These are phyloP conservation scores for Senna siamea DNA, from an alignment of 306 rosid genomes.

Conservation along the genomic window DNA sequence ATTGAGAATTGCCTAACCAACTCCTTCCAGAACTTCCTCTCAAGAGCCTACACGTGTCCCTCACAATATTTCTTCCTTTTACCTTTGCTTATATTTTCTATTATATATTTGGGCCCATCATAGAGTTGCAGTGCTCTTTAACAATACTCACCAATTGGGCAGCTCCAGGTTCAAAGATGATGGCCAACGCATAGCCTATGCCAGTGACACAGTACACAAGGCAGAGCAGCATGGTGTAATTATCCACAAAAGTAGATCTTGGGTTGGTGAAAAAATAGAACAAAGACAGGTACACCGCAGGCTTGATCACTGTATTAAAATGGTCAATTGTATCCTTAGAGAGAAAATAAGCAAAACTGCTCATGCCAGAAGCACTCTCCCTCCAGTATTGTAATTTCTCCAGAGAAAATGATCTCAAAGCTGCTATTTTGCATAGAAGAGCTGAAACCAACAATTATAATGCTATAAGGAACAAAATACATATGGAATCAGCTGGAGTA, in stretches of 20 bases:
- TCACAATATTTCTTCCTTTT: no score
- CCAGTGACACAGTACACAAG: constrained; percentile 98
- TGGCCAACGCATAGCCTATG: constrained; percentile 84
- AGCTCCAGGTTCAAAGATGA: constrained; percentile 83
- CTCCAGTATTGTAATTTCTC: constrained; percentile 89
- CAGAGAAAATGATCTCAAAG: constrained; percentile 86
- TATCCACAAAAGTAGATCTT: constrained; percentile 77
- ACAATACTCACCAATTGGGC: constrained; percentile 83
- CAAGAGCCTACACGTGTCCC: no score
- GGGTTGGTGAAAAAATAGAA: constrained; percentile 93
- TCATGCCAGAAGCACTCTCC: constrained; percentile 92
- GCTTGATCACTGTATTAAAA: constrained; percentile 80
- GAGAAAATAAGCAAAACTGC: constrained; percentile 96
- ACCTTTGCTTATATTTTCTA: no score
- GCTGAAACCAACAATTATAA: constrained; percentile 63
- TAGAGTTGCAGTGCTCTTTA: background rate
- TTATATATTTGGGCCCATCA: no score
- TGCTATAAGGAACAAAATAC: constrained; percentile 31
- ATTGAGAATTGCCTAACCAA: no score
- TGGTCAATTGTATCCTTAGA: constrained; percentile 90
- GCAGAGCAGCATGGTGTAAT: constrained; percentile 73
- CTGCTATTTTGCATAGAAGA: constrained; percentile 91
- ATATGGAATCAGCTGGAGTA: background rate
- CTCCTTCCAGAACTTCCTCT: no score
- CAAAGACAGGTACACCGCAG: constrained; percentile 90